These are phyloP conservation scores for Noccaea bulbosa DNA, from an alignment of 345 rosid genomes.

Conservation along the genomic window DNA sequence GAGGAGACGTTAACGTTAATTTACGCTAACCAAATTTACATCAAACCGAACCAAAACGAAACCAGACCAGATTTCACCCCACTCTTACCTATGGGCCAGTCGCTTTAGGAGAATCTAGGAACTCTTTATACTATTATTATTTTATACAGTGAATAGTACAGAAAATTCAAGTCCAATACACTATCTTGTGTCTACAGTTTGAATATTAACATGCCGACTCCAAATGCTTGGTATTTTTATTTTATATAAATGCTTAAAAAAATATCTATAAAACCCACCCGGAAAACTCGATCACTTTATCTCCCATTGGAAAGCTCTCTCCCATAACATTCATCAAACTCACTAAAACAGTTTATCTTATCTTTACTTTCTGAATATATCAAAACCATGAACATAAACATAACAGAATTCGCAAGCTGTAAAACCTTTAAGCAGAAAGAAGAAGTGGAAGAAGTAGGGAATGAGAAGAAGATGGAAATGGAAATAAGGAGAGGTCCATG, in stretches of 20 bases:
- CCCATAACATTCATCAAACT: constrained; percentile 7
- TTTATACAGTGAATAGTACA: no score
- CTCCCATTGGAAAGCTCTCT: constrained; percentile 17
- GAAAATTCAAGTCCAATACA: neutral
- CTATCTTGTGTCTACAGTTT: neutral
- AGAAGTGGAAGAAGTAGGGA: constrained; percentile 32
- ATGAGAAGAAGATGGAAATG: constrained; percentile 25
- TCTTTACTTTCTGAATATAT: constrained; percentile 1
- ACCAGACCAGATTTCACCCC: no score
- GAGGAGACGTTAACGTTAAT: no score
- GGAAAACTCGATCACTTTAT: constrained; percentile 17
- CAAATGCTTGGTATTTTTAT: constrained; percentile 2
- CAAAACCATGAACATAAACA: constrained; percentile 20
- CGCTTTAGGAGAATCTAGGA: neutral
- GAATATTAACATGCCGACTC: neutral
- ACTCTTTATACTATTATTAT: neutral
- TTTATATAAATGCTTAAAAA: neutral
- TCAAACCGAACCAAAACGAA: no score
- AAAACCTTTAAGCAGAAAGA: constrained; percentile 27
- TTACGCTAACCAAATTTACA: no score
- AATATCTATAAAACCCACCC: constrained; percentile 9
- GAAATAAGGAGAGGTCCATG: constrained; percentile 71
- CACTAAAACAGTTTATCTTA: neutral
- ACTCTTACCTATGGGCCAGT: neutral
- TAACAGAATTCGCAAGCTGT: neutral